phyloP scores from a whole-genome alignment of 805 yeast species.

The Candida arabinofermentans region DNA sequence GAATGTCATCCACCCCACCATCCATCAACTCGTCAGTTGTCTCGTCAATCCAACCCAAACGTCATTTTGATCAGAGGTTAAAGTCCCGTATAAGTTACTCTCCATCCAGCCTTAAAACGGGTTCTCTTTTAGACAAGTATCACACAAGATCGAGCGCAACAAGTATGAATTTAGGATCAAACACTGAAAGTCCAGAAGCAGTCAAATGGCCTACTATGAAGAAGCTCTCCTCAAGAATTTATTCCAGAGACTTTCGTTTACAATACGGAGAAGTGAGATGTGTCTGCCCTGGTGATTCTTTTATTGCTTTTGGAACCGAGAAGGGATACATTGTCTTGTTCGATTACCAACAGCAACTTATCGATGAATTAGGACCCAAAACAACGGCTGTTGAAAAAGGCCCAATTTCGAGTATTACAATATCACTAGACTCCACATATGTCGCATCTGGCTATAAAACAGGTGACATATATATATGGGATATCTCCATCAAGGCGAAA shows the following conservation, averaged over 20 bases:
- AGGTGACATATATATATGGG: constrained; percentile 73
- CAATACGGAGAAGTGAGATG: constrained; percentile 50
- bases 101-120: neutral
- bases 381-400: constrained; percentile 36
- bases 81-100: constrained; percentile 16
- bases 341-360: constrained; percentile 60
- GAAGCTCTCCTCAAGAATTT: constrained; percentile 19
- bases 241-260: constrained; percentile 14
- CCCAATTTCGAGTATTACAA: constrained; percentile 48
- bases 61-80: constrained; percentile 19
- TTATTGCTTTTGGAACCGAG: constrained; percentile 65
- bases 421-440: constrained; percentile 66
- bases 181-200: constrained; percentile 12
- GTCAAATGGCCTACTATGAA: constrained; percentile 29
- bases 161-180: constrained; percentile 4
- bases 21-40: constrained; percentile 70
- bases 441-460: constrained; percentile 63
- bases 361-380: constrained; percentile 35
- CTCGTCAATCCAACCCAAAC: constrained; percentile 2
- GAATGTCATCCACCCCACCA: neutral
- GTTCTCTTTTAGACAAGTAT: neutral
- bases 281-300: constrained; percentile 36
- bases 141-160: constrained; percentile 4
- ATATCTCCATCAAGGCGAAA: constrained; percentile 34
- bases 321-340: constrained; percentile 64